phyloP scores from a whole-genome alignment of 2,329 filamentous ascomycete genomes.

The Ramularia endophylla region DNA sequence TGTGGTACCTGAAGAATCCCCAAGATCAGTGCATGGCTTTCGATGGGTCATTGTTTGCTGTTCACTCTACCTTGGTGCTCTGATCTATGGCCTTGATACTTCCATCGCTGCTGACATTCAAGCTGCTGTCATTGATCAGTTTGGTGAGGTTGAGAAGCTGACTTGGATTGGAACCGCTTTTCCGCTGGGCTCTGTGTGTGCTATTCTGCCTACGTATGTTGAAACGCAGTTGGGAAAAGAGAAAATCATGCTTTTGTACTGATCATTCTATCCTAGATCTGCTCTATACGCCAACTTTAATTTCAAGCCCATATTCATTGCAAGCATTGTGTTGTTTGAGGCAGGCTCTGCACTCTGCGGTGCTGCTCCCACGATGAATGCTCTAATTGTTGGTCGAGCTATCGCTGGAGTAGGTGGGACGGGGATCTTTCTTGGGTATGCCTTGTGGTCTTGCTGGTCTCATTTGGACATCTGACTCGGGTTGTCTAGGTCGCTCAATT shows the following conservation, averaged over 20 bases:
- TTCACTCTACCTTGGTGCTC: slow-evolving; percentile 3
- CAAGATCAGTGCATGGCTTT: slow-evolving; percentile 7
- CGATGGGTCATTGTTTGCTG: slow-evolving; percentile 9
- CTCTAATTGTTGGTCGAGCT: slow-evolving; percentile 30
- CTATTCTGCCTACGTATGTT: slow-evolving; percentile 9
- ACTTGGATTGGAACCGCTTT: slow-evolving; percentile 8
- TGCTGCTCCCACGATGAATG: slow-evolving; percentile 27
- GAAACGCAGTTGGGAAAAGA: too few relatives aligned
- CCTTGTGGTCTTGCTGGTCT: too few relatives aligned
- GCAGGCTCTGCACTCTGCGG: slow-evolving; percentile 29
- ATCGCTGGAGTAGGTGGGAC: slow-evolving; percentile 41
- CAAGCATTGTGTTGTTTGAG: slow-evolving; percentile 21
- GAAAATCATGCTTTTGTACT: neutral
- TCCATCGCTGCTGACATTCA: slow-evolving; percentile 9
- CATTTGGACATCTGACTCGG: too few relatives aligned
- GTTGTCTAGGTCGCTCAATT: slow-evolving; percentile 6
- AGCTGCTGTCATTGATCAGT: slow-evolving; percentile 5
- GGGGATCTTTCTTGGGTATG: slow-evolving; percentile 8
- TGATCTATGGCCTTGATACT: slow-evolving; percentile 7
- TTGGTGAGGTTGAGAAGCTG: slow-evolving; percentile 3
- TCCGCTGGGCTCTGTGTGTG: slow-evolving; percentile 4
- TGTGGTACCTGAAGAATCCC: too few relatives aligned
- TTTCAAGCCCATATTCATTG: slow-evolving; percentile 6
- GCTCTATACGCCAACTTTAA: slow-evolving; percentile 5
- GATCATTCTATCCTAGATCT: neutral